A percentile compares a stretch with the other conserved stretches of the same genome.
phyloP scores from a whole-genome alignment of 1,284 basidiomycete genomes.

The Ustilago hordei region DNA sequence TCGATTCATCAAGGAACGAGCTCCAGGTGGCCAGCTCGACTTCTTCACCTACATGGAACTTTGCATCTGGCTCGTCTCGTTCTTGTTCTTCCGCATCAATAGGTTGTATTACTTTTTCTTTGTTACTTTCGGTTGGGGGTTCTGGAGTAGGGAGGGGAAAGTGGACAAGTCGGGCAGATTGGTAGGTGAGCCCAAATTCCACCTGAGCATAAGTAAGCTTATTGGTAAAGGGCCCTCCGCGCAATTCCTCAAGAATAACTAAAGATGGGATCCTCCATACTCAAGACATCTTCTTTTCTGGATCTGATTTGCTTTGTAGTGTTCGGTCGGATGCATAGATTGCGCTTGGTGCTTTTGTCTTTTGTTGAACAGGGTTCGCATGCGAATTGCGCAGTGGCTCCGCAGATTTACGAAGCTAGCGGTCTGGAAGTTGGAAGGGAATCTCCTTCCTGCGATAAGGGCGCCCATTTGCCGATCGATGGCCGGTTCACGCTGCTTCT shows the following conservation, averaged over 20 bases:
- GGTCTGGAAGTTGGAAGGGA: not conserved
- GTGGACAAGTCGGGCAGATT: constrained; percentile 44
- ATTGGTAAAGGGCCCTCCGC: constrained; percentile 45
- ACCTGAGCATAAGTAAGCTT: constrained; percentile 53
- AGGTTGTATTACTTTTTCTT: constrained; percentile 64
- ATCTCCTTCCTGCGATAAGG: not conserved
- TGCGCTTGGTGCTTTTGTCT: not conserved
- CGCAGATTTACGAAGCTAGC: not conserved
- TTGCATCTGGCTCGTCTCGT: constrained; percentile 62
- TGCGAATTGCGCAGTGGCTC: constrained; percentile 2
- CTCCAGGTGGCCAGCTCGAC: constrained; percentile 74
- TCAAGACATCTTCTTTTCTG: constrained; percentile 9
- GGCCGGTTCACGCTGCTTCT: constrained; percentile 6
- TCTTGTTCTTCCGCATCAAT: constrained; percentile 54
- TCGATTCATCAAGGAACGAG: constrained; percentile 75
- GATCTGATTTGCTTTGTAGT: not conserved
- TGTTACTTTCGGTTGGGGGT: constrained; percentile 63
- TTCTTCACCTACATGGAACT: constrained; percentile 79
- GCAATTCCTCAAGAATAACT: constrained; percentile 40
- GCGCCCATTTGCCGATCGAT: not conserved
- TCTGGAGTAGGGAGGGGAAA: constrained; percentile 54
- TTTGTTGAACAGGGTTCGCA: not conserved
- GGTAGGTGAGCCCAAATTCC: constrained; percentile 51
- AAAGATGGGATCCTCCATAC: not conserved
- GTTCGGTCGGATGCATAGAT: constrained; percentile 18